Evolutionary conservation across 1,284 basidiomycete species (phyloP).

Genomic region (Rhodotorula sp.): DNA sequence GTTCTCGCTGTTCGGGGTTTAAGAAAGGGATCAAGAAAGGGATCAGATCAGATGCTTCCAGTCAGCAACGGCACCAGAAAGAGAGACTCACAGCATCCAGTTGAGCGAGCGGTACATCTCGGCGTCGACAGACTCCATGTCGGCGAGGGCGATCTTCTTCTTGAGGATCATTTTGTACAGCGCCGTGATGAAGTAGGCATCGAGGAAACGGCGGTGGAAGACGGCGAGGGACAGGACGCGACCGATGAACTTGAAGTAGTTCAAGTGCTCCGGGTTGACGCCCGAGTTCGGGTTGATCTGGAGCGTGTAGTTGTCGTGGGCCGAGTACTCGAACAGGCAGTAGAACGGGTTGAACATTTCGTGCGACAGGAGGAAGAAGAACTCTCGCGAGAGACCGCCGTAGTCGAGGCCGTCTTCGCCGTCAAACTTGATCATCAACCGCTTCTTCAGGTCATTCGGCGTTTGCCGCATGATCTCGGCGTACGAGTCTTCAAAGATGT

Average conservation of each 20-base stretch:
- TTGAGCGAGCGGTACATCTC: slow-evolving; percentile 85
- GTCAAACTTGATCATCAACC: slow-evolving; percentile 98
- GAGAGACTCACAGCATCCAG: slow-evolving; percentile 80
- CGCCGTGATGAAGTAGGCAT: slow-evolving; percentile 97
- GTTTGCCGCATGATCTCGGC: slow-evolving; percentile 91
- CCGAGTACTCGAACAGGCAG: slow-evolving; percentile 97
- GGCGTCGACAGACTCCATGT: slow-evolving; percentile 85
- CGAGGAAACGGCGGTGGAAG: slow-evolving; percentile 97
- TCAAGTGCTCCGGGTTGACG: slow-evolving; percentile 97
- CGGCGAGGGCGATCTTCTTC: slow-evolving; percentile 79
- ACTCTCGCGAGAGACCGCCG: slow-evolving; percentile 95
- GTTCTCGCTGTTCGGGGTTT: slow-evolving; percentile 5
- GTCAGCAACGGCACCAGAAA: background rate
- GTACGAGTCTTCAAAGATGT: slow-evolving; percentile 96
- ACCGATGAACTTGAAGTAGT: slow-evolving; percentile 99
- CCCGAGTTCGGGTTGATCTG: slow-evolving; percentile 72
- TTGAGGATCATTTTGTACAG: slow-evolving; percentile 99
- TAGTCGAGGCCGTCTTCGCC: slow-evolving; percentile 98
- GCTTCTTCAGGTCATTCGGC: slow-evolving; percentile 91
- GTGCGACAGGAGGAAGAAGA: slow-evolving; percentile 99
- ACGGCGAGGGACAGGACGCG: slow-evolving; percentile 90
- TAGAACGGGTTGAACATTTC: slow-evolving; percentile 85
- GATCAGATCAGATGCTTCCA: too few relatives aligned
- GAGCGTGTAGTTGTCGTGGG: slow-evolving; percentile 98
- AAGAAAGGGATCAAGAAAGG: too few relatives aligned